Conservation (phyloP, 305 asterid species). For the Fraxinus sp. region DNA sequence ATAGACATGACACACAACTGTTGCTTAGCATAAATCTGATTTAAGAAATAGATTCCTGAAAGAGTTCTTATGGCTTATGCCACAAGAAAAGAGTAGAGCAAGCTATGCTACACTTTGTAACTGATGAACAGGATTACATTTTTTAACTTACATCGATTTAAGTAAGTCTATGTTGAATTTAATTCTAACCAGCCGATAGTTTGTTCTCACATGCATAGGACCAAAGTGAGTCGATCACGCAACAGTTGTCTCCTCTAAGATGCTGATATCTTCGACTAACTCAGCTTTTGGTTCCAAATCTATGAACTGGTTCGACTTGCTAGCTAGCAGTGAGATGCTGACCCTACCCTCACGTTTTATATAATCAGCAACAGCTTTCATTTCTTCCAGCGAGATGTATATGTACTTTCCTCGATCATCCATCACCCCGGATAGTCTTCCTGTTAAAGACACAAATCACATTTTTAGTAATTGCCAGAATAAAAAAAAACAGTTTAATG, state of each 20-base stretch:
- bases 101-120: neutral
- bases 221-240: slow-evolving; percentile 35
- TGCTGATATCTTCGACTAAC: slow-evolving; percentile 44
- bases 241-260: slow-evolving; percentile 48
- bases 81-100: neutral
- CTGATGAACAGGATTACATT: neutral
- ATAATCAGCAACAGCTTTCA: slow-evolving; percentile 96
- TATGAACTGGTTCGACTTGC: slow-evolving; percentile 93
- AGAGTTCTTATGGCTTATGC: neutral
- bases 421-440: slow-evolving; percentile 95
- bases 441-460: slow-evolving; percentile 37
- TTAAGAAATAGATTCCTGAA: neutral
- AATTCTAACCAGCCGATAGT: neutral
- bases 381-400: slow-evolving; percentile 87
- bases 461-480: neutral
- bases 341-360: slow-evolving; percentile 91
- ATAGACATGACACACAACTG: neutral
- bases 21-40: neutral
- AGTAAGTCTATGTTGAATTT: slow-evolving; percentile 3
- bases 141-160: neutral
- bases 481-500: neutral
- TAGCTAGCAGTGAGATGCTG: slow-evolving; percentile 89
- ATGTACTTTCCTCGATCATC: slow-evolving; percentile 97
- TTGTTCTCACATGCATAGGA: slow-evolving; percentile 5
- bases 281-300: slow-evolving; percentile 82